Evolutionary conservation across 495 filamentous ascomycete species (phyloP), one percentile per base, ranked within the genome.

Genomic region (Barbatosphaeria neglecta): DNA sequence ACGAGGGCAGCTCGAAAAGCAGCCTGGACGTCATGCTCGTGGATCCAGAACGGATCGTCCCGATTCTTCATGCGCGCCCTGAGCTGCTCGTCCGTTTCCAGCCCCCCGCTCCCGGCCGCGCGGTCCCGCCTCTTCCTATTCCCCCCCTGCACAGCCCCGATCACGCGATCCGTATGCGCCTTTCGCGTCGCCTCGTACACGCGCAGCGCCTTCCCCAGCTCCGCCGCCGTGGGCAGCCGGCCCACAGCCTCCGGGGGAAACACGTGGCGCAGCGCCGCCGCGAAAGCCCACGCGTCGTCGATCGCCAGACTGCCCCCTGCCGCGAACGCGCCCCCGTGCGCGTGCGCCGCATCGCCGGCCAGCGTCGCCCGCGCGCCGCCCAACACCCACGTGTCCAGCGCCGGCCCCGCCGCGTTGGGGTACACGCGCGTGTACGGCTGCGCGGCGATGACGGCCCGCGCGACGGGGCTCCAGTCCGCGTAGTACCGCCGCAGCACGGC

Each of bases 271-370:
- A 61, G 37, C 0, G 62, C 44, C 17, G 62, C 47, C n/a, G 54
- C 58, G 17, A 59, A 50, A 0, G 52, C 50, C 49, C 55, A 67
- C 0, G 67, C 60, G 51, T 76, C 72, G 44, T 74, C 71, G 37
- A 76, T 61, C 0, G 72, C 72, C n/a, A 76, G 54, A 4, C 69
- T 71, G 16, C 71, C 72, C 13, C 69, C 72, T 0, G 72, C 72
- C 13, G 72, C 71, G 45, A 68, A 69, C 5, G 70, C 65, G 20
- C 70, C 72, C 11, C 70, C 72, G 46, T 76, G 71, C 11, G 72
- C 62, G 52, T 76, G 70, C 0, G 71, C 71, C 13, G 71, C 70
- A 43, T 74, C 70, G 7, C 72, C 70, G 10, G 68, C 59, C 0
- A 74, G 54, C 4, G 68, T 70, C 1, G 62, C 65, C 8, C 63